These are phyloP conservation scores for Blastobotrys peoriensis DNA, from an alignment of 805 yeast species.

Conservation along the genomic window DNA sequence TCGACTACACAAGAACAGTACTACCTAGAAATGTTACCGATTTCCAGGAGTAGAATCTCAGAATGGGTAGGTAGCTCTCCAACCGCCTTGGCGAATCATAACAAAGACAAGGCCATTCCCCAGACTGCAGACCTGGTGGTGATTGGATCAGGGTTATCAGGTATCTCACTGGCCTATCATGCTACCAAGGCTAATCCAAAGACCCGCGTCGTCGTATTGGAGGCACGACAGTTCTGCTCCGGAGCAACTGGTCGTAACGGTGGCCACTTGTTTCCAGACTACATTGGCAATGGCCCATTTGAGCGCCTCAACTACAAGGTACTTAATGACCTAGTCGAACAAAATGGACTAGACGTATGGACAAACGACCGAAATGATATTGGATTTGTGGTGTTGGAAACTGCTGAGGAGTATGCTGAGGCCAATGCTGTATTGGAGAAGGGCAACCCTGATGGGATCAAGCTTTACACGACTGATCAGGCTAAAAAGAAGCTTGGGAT, in stretches of 20 bases:
- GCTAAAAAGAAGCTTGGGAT: not conserved
- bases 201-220: conserved; percentile 30
- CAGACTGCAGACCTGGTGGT: conserved; percentile 34
- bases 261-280: conserved; percentile 40
- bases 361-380: conserved; percentile 31
- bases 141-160: conserved; percentile 44
- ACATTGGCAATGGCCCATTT: conserved; percentile 5
- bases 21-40: not conserved
- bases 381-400: conserved; percentile 24
- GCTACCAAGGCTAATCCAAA: conserved; percentile 20
- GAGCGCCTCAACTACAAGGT: conserved; percentile 12
- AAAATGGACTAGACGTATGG: conserved; percentile 37
- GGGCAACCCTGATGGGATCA: not conserved
- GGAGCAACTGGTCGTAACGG: conserved; percentile 48
- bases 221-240: conserved; percentile 37
- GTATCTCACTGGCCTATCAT: conserved; percentile 37
- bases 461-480: not conserved
- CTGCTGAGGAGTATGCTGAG: conserved; percentile 13
- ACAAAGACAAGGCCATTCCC: conserved; percentile 28
- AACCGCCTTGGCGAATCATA: conserved; percentile 6
- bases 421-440: conserved; percentile 16
- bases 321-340: conserved; percentile 27
- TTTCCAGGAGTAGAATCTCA: not conserved
- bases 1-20: too few relatives aligned
- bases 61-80: not conserved